Evolutionary conservation across 208 protist genomes (phyloP), one percentile per base, ranked within the genome.

Genomic region (Leishmania guyanensis): DNA sequence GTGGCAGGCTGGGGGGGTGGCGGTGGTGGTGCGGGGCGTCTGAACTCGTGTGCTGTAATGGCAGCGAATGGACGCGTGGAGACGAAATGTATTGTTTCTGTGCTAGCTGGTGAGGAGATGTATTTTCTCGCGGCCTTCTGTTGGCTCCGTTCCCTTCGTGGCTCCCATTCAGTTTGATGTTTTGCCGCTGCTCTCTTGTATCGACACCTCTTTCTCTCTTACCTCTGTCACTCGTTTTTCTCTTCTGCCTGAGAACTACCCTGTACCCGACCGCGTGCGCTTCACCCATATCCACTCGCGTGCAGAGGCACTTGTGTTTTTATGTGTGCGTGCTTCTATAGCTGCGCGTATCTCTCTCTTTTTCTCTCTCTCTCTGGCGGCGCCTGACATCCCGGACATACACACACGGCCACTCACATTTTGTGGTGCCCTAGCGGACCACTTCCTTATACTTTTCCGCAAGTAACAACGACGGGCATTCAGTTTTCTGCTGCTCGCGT

Each of bases 401-500:
- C 36, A 70, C 36, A 70, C 12, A 64, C 65, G 36, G 6, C 0
- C 53, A 46, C 65, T 48, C 69, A 46, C 69, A 46, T 54, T 17
- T 5, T 26, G 26, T 56, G 26, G 69, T 36, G 6, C 17, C 46
- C 5, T 36, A 26, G 16, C n/a, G 16, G 20, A 10, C 26, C 51
- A 51, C 72, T 76, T 43, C 51, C n/a, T 5, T 60, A 4, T 5
- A 10, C 29, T 0, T 46, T 62, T 43, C 72, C 26, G 4, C 39
- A 50, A 74, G 51, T 76, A 3, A 85, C 82, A 78, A 85, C 82
- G 82, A 85, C 82, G 82, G 82, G 82, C 60, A 54, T 85, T 66
- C 79, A 81, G 69, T 81, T 62, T 39, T 85, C 82, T 62, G 58
- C 82, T 51, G 77, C n/a, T 81, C 82, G 82, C 77, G 82, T 85